phyloP scores from a whole-genome alignment of 371 early-diverging fungal species.

The Mucor lusitanicus region DNA sequence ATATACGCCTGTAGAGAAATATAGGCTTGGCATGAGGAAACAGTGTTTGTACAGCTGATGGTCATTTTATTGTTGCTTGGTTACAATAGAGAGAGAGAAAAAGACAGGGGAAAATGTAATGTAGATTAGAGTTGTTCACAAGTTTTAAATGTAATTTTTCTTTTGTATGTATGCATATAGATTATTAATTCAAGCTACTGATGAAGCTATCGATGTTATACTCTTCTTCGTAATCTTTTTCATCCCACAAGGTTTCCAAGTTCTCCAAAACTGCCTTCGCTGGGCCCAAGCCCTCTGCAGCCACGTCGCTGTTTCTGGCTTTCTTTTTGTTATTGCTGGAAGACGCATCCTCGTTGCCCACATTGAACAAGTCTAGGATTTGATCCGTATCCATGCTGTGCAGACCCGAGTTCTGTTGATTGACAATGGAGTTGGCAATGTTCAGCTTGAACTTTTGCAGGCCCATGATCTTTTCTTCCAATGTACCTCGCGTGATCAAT shows the following conservation, averaged over 20 bases:
- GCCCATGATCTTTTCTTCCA: conserved; percentile 97
- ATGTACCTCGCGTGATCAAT: conserved; percentile 86
- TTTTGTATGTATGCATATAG: background rate
- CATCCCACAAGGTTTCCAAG: conserved; percentile 90
- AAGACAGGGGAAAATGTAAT: background rate
- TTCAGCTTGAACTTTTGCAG: conserved; percentile 99
- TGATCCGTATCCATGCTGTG: conserved; percentile 94
- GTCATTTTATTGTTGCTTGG: background rate
- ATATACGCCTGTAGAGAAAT: too few relatives aligned
- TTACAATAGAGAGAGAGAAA: background rate
- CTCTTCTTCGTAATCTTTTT: conserved; percentile 92
- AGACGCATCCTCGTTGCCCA: conserved; percentile 44
- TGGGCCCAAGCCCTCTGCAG: conserved; percentile 30
- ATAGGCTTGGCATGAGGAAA: too few relatives aligned
- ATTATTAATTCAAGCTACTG: conserved; percentile 58
- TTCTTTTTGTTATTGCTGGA: conserved; percentile 28
- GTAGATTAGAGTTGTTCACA: background rate
- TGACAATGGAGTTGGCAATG: conserved; percentile 97
- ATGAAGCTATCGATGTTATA: conserved; percentile 84
- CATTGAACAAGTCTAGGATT: conserved; percentile 89
- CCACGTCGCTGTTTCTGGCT: conserved; percentile 23
- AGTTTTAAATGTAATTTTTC: background rate
- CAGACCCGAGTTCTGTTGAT: conserved; percentile 95
- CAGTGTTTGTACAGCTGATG: background rate
- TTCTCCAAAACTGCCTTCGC: conserved; percentile 86